Evolutionary conservation across 352 stramenopile genomes (phyloP).

Genomic region (Globisporangium sylvaticum): DNA sequence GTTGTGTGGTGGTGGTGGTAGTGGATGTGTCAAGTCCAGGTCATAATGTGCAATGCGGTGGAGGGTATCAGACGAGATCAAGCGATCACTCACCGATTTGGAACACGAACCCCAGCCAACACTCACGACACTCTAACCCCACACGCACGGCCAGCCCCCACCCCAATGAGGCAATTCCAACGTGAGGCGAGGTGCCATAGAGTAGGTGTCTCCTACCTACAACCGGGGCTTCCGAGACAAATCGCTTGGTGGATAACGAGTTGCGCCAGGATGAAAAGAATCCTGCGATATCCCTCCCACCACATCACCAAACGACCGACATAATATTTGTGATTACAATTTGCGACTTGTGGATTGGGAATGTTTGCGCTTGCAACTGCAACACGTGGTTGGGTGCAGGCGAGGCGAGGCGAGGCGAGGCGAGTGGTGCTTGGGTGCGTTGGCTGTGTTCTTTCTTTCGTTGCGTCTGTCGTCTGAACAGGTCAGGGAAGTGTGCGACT

Average conservation of each 20-base stretch:
- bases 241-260: slow-evolving; percentile 7
- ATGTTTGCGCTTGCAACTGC: not conserved
- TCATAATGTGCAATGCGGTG: not conserved
- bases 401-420: too few relatives aligned
- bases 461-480: not conserved
- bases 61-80: not conserved
- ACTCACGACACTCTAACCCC: not conserved
- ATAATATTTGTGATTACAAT: not conserved
- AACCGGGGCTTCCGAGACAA: slow-evolving; percentile 2
- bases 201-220: not conserved
- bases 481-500: not conserved
- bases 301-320: too few relatives aligned
- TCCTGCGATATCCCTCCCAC: not conserved
- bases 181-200: not conserved
- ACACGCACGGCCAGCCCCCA: not conserved
- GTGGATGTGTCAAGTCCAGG: not conserved
- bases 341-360: not conserved
- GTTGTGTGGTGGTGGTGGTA: not conserved
- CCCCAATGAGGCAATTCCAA: not conserved
- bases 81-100: not conserved
- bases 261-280: not conserved
- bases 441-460: not conserved
- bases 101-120: not conserved
- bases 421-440: not conserved
- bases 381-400: too few relatives aligned